Evolutionary conservation across 257 asterid genomes (phyloP).

Genomic region (Penstemon eatonii): DNA sequence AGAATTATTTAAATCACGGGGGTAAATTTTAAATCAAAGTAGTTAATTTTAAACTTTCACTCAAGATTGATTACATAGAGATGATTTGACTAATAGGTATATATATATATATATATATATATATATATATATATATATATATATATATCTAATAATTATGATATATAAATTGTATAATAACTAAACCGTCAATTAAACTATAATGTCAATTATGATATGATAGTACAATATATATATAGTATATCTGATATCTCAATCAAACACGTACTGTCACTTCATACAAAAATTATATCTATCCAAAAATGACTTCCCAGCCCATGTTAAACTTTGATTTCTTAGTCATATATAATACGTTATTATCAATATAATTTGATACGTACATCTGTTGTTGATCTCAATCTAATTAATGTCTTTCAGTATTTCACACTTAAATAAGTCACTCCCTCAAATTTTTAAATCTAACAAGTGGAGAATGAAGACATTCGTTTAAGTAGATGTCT

Average conservation of each 20-base stretch:
- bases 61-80: not conserved
- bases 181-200: conserved; percentile 28
- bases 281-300: conserved; percentile 8
- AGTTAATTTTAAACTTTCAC: conserved; percentile 4
- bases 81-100: not conserved
- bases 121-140: too few relatives aligned
- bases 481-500: conserved; percentile 57
- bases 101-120: too few relatives aligned
- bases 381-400: not conserved
- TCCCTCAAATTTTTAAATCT: conserved; percentile 21
- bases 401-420: conserved; percentile 3
- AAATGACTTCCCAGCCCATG: not conserved
- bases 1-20: too few relatives aligned
- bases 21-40: too few relatives aligned
- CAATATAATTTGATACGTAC: not conserved
- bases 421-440: conserved; percentile 14
- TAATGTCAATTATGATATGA: too few relatives aligned
- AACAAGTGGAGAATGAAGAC: conserved; percentile 66
- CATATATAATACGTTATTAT: conserved; percentile 21
- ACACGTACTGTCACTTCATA: conserved; percentile 30
- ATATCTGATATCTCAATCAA: conserved; percentile 21
- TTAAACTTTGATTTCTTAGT: conserved; percentile 6
- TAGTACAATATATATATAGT: too few relatives aligned
- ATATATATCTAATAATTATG: too few relatives aligned
- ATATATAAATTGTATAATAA: conserved; percentile 20